Percentiles rank a stretch among this genome's conserved stretches.
Evolutionary conservation across 306 rosid species (phyloP).

Genomic region (apple (Malus domestica)): DNA sequence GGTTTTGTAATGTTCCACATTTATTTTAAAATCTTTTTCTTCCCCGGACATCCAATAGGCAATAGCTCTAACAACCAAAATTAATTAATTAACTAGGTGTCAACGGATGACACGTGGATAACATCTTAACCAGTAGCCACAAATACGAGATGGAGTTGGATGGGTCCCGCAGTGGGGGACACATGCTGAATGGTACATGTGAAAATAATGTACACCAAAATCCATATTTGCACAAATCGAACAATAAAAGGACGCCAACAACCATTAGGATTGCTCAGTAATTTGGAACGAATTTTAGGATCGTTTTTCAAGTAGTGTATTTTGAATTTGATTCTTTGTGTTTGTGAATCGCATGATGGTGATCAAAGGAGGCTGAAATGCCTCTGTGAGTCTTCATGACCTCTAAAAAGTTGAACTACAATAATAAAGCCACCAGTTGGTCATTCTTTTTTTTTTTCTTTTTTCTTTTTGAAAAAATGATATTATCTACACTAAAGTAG

Average conservation of each 20-base stretch:
- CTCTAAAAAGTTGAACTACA: fast-evolving
- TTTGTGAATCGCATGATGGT: too few relatives aligned
- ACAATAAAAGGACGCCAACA: neutral
- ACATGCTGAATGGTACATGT: conserved; percentile 18
- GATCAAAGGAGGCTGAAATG: too few relatives aligned
- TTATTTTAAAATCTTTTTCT: neutral
- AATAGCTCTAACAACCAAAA: neutral
- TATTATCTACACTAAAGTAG: fast-evolving
- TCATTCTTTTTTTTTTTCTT: too few relatives aligned
- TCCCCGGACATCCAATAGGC: neutral
- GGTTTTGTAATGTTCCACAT: too few relatives aligned
- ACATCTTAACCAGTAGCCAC: neutral
- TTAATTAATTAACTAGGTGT: neutral
- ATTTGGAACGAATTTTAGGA: too few relatives aligned
- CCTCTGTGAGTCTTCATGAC: fast-evolving
- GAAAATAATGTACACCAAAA: conserved; percentile 9
- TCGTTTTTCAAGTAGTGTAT: too few relatives aligned
- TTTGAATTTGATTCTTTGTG: too few relatives aligned
- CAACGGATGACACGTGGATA: neutral
- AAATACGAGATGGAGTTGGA: neutral
- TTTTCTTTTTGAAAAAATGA: too few relatives aligned
- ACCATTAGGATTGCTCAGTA: too few relatives aligned
- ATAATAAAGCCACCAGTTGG: fast-evolving
- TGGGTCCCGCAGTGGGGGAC: neutral
- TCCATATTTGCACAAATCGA: neutral